Percentiles rank a stretch among this genome's conserved stretches.
Conservation (phyloP, 345 rosid genomes). For the Euphorbia peplus region DNA sequence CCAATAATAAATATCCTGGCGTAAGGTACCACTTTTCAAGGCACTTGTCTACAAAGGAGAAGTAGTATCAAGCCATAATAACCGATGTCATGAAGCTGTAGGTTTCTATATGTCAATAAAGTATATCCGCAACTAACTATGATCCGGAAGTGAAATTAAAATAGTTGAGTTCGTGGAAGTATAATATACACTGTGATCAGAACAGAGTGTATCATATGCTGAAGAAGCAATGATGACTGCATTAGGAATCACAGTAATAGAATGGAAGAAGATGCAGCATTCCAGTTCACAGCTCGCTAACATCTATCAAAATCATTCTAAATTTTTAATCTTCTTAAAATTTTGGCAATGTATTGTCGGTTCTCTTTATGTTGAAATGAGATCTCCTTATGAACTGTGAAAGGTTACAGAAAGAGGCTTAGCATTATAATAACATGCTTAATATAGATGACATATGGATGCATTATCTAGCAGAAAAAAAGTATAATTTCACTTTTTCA, state of each 20-base stretch:
- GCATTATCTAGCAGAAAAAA: no score
- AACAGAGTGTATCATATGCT: neutral
- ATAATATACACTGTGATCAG: neutral
- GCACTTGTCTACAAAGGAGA: slow-evolving; percentile 60
- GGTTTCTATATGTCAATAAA: neutral
- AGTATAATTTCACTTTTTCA: neutral
- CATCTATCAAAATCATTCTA: no score
- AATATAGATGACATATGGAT: no score
- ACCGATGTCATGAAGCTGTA: neutral
- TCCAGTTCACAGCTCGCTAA: neutral
- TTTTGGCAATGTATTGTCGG: neutral
- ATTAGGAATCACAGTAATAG: neutral
- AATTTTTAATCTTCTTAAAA: neutral
- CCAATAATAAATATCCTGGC: slow-evolving; percentile 90
- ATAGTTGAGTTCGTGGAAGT: neutral
- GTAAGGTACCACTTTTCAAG: slow-evolving; percentile 63
- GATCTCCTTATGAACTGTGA: neutral
- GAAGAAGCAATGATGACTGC: neutral
- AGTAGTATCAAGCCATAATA: neutral
- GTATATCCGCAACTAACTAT: no score
- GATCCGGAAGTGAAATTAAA: neutral
- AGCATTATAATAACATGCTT: neutral
- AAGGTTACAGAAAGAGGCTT: neutral
- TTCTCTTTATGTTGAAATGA: neutral
- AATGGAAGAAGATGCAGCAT: neutral